A percentile compares a stretch with the other conserved stretches of the same genome.
Evolutionary conservation across 2,329 filamentous ascomycete species (phyloP).

Genomic region (Nemania sp.): DNA sequence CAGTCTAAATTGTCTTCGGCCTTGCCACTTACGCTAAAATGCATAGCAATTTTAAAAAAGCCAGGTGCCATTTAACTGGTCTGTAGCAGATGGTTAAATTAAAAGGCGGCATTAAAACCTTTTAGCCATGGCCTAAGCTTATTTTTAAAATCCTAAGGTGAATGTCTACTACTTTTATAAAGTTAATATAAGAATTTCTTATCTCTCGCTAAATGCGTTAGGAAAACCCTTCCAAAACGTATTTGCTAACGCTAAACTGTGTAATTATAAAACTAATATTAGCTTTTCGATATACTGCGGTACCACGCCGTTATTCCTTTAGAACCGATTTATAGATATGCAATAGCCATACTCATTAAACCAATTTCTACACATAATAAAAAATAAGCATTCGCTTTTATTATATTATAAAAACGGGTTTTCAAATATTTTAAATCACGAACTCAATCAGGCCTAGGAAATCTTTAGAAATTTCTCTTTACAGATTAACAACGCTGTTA

Average conservation of each 20-base stretch:
- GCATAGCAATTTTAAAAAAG: neutral
- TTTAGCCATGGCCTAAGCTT: neutral
- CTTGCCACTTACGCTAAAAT: neutral
- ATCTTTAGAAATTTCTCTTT: neutral
- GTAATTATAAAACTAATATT: neutral
- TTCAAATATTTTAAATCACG: neutral
- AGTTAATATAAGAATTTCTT: neutral
- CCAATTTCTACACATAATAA: neutral
- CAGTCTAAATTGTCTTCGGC: neutral
- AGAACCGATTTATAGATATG: too few relatives aligned
- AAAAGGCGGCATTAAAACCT: neutral
- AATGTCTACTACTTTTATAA: too few relatives aligned
- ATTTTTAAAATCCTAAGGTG: neutral
- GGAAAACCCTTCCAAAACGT: neutral
- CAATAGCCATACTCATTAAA: neutral
- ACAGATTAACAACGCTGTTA: neutral
- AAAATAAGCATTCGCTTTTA: neutral
- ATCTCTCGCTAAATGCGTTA: too few relatives aligned
- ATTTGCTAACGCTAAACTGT: neutral
- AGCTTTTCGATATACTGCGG: neutral
- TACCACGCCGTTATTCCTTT: neutral
- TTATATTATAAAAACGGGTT: neutral
- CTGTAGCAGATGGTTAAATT: neutral
- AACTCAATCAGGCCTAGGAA: neutral
- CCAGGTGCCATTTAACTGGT: neutral